phyloP scores from a whole-genome alignment of 352 stramenopile genomes.

The Phytophthora fragariaefolia region DNA sequence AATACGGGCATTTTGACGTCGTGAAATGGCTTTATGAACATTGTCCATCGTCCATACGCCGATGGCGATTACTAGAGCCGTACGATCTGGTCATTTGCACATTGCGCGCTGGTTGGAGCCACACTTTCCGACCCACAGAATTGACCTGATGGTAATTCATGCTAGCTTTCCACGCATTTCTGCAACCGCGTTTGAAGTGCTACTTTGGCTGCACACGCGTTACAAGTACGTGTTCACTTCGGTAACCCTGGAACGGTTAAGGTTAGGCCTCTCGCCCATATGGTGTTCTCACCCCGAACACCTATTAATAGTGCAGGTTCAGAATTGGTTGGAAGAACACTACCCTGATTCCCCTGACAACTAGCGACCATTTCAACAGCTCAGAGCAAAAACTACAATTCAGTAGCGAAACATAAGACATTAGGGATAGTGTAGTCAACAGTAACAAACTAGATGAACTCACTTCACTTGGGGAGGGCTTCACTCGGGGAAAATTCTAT shows the following conservation, averaged over 20 bases:
- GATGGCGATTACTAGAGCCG: neutral
- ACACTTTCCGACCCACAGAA: neutral
- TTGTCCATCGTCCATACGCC: neutral
- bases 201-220: neutral
- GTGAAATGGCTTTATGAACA: conserved; percentile 23
- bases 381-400: too few species aligned
- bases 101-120: conserved; percentile 7
- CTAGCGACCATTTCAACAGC: too few species aligned
- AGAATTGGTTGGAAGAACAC: neutral
- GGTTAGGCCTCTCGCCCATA: neutral
- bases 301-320: neutral
- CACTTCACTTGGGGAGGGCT: too few species aligned
- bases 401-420: too few species aligned
- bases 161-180: neutral
- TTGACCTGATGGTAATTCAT: neutral
- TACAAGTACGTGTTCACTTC: neutral
- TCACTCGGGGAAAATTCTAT: too few species aligned
- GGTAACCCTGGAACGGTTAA: neutral
- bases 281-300: neutral
- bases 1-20: too few species aligned
- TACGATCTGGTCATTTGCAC: conserved; percentile 6
- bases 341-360: neutral
- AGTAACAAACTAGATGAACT: too few species aligned
- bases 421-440: too few species aligned
- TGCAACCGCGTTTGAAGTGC: neutral